phyloP scores from a whole-genome alignment of 73 alveolate species.

The Effrenium voratum region DNA sequence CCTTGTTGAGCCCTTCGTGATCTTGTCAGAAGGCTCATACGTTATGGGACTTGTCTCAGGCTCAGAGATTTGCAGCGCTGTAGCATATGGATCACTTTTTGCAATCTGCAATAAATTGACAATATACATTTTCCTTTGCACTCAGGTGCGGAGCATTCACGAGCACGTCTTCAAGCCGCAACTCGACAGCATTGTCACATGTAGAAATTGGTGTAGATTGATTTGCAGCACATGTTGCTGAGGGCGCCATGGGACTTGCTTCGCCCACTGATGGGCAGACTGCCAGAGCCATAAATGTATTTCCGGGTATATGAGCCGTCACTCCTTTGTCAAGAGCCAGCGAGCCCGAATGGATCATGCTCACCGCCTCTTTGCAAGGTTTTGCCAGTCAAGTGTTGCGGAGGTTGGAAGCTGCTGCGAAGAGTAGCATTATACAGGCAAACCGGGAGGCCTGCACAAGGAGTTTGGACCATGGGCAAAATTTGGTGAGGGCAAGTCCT shows the following conservation, averaged over 20 bases:
- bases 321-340: no score
- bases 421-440: not conserved
- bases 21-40: conserved; percentile 62
- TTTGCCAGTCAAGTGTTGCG: no score
- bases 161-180: conserved; percentile 29
- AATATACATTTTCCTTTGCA: not conserved
- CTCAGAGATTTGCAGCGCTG: not conserved
- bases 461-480: not conserved
- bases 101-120: not conserved
- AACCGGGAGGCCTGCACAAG: conserved; percentile 19
- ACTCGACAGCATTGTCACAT: not conserved
- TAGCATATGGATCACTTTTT: not conserved
- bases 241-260: conserved; percentile 58
- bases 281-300: conserved; percentile 24
- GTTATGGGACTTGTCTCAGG: conserved; percentile 37
- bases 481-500: not conserved
- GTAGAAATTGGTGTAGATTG: not conserved
- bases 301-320: no score
- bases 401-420: conserved; percentile 54
- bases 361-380: no score
- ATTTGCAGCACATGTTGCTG: not conserved
- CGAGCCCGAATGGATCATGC: no score
- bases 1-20: conserved; percentile 50
- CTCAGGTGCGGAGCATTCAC: conserved; percentile 61
- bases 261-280: conserved; percentile 7